A percentile compares a stretch with the other conserved stretches of the same genome.
These are phyloP conservation scores for Polyporus tsugae DNA, from an alignment of 1,284 basidiomycete species.

Conservation along the genomic window DNA sequence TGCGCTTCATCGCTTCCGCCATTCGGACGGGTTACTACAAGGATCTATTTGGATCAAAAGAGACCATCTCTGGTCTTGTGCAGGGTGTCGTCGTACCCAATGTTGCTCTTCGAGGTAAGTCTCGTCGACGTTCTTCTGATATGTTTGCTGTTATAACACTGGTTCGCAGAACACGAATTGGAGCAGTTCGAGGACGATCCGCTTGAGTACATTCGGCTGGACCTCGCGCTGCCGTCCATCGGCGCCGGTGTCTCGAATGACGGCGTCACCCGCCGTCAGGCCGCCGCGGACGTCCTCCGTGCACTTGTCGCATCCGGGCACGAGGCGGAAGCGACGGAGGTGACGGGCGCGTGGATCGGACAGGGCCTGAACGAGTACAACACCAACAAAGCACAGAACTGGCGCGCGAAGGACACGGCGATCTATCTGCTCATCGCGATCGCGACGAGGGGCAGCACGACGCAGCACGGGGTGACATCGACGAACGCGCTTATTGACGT, in stretches of 20 bases:
- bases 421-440: conserved; percentile 93
- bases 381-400: conserved; percentile 72
- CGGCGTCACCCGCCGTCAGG: conserved; percentile 85
- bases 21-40: conserved; percentile 89
- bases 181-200: conserved; percentile 99
- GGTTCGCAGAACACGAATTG: conserved; percentile 76
- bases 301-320: conserved; percentile 84
- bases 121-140: not conserved
- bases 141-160: not conserved
- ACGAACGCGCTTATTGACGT: conserved; percentile 94
- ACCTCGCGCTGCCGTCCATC: conserved; percentile 76
- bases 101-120: conserved; percentile 75
- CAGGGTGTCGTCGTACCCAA: conserved; percentile 95
- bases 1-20: conserved; percentile 92
- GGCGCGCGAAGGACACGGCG: conserved; percentile 97
- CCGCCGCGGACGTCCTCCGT: conserved; percentile 92
- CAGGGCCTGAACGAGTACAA: conserved; percentile 77
- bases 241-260: conserved; percentile 51
- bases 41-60: conserved; percentile 71
- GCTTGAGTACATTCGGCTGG: conserved; percentile 92
- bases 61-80: conserved; percentile 86
- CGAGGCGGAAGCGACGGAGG: conserved; percentile 85
- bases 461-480: conserved; percentile 90
- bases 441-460: conserved; percentile 88
- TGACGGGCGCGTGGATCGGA: conserved; percentile 86